phyloP scores from a whole-genome alignment of 352 stramenopile species.

The Phytophthora meadii region DNA sequence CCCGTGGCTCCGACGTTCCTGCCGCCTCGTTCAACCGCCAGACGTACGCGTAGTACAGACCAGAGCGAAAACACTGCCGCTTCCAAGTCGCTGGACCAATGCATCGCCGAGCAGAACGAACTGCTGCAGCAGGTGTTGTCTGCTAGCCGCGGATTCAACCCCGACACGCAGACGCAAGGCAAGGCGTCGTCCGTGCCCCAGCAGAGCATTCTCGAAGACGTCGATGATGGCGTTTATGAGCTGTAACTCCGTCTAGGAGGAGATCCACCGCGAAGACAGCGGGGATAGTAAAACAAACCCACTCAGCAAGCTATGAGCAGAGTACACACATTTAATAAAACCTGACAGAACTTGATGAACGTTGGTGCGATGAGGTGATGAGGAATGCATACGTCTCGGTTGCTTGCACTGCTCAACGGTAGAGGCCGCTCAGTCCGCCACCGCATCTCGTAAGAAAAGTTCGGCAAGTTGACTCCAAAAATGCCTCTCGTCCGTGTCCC shows the following conservation, averaged over 20 bases:
- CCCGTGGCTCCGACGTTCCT: slow-evolving; percentile 28
- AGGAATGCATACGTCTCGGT: slow-evolving; percentile 5
- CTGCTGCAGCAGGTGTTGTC: slow-evolving; percentile 46
- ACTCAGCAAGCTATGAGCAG: slow-evolving; percentile 21
- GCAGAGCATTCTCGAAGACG: slow-evolving; percentile 30
- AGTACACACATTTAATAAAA: slow-evolving; percentile 16
- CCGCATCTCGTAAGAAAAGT: slow-evolving; percentile 22
- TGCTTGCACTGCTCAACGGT: slow-evolving; percentile 10
- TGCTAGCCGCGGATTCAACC: slow-evolving; percentile 34
- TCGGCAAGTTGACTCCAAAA: slow-evolving; percentile 1
- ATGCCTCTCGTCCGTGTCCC: slow-evolving; percentile 20
- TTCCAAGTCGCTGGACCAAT: slow-evolving; percentile 42
- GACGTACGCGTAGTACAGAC: slow-evolving; percentile 40
- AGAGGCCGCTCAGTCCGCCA: background rate
- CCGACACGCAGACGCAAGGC: slow-evolving; percentile 8
- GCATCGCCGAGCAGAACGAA: slow-evolving; percentile 51
- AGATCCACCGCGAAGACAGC: slow-evolving; percentile 26
- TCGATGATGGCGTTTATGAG: slow-evolving; percentile 41
- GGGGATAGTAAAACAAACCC: slow-evolving; percentile 24
- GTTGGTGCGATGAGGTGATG: slow-evolving; percentile 5
- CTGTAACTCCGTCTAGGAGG: slow-evolving; percentile 17
- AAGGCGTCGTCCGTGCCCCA: slow-evolving; percentile 21
- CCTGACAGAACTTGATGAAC: background rate
- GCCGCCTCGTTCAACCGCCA: slow-evolving; percentile 10
- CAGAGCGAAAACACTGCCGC: slow-evolving; percentile 23